phyloP scores from a whole-genome alignment of 73 alveolate species.

The Uronychia binucleata region DNA sequence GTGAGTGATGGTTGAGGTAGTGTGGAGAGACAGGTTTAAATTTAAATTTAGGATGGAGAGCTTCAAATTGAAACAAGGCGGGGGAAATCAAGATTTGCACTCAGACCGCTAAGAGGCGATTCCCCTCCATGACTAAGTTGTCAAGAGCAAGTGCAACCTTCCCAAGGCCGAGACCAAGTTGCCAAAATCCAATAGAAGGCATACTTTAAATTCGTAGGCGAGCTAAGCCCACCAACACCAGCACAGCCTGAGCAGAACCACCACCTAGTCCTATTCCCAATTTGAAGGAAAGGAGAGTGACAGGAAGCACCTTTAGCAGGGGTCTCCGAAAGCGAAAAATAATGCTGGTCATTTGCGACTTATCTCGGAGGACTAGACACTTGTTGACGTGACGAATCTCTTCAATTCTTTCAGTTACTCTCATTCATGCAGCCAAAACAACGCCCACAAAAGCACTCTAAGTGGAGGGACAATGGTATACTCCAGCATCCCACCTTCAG shows the following conservation, averaged over 20 bases:
- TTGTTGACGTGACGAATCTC: background rate
- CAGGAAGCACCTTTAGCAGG: too few relatives aligned
- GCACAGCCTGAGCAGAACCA: background rate
- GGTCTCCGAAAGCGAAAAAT: too few relatives aligned
- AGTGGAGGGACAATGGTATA: background rate
- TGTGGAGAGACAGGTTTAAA: too few relatives aligned
- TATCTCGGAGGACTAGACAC: background rate
- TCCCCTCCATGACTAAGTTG: too few relatives aligned
- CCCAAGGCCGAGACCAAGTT: too few relatives aligned
- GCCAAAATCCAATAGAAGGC: background rate
- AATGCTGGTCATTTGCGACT: background rate
- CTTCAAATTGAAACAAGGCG: too few relatives aligned
- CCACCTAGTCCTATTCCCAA: background rate
- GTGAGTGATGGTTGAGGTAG: too few relatives aligned
- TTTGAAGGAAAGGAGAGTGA: background rate
- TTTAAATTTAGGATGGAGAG: background rate
- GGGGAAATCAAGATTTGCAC: too few relatives aligned
- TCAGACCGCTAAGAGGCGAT: too few relatives aligned
- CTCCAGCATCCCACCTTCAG: background rate
- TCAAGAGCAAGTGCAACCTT: too few relatives aligned
- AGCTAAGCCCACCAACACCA: background rate
- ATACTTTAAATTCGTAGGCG: background rate
- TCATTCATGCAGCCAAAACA: background rate
- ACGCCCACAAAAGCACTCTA: background rate
- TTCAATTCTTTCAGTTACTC: background rate